Percentiles rank a stretch among this genome's conserved stretches.
Conservation (phyloP, 1,139 yeast species). For the Diutina scorzettiae region DNA sequence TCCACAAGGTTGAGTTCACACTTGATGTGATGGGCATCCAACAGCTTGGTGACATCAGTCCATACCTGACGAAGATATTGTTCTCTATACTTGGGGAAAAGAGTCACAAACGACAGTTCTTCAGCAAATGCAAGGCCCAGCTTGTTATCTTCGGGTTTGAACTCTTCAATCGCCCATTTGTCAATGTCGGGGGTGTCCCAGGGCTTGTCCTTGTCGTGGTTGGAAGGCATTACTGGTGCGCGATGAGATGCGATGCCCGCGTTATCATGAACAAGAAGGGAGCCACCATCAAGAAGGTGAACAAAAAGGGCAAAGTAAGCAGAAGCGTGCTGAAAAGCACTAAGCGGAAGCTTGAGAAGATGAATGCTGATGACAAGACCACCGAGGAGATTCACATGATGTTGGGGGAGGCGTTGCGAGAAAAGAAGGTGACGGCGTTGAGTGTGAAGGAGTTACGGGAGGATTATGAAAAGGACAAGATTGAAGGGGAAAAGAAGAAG, state of each 20-base stretch:
- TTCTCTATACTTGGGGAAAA: conserved; percentile 95
- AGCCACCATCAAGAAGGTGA: background rate
- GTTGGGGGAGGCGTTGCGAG: conserved; percentile 11
- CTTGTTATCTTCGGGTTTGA: conserved; percentile 65
- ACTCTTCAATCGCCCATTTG: conserved; percentile 86
- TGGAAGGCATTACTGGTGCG: conserved; percentile 56
- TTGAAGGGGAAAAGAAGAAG: conserved; percentile 24
- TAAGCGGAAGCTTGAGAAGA: conserved; percentile 28
- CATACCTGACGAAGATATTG: conserved; percentile 78
- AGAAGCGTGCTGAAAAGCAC: too few relatives aligned
- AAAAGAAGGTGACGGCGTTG: conserved; percentile 15
- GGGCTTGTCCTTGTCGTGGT: conserved; percentile 90
- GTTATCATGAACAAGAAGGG: background rate
- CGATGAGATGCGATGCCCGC: conserved; percentile 3
- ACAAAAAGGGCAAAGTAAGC: conserved; percentile 10
- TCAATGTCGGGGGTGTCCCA: conserved; percentile 97
- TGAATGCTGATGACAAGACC: conserved; percentile 24
- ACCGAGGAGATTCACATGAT: conserved; percentile 24
- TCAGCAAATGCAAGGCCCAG: conserved; percentile 85
- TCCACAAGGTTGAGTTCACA: conserved; percentile 86
- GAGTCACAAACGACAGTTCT: conserved; percentile 87
- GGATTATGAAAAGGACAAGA: conserved; percentile 33
- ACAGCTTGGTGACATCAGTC: conserved; percentile 81
- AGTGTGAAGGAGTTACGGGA: conserved; percentile 23
- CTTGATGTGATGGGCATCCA: conserved; percentile 61